A percentile compares a stretch with the other conserved stretches of the same genome.
These are phyloP conservation scores for Lasiodiplodia theobromae DNA, from an alignment of 2,329 filamentous ascomycete species.

Conservation along the genomic window DNA sequence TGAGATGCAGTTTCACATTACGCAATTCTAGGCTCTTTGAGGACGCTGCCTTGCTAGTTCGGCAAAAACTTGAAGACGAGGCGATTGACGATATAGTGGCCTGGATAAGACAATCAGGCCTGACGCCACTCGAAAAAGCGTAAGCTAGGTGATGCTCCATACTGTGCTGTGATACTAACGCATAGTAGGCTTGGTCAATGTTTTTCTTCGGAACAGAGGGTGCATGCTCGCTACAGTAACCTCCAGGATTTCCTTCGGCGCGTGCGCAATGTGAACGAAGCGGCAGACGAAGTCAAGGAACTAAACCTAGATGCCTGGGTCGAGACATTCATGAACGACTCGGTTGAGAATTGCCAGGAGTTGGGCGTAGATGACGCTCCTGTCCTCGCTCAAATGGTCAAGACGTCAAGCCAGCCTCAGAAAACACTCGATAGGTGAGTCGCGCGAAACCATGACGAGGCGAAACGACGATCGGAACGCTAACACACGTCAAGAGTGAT, in stretches of 20 bases:
- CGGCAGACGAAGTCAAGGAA: neutral
- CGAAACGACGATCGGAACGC: neutral
- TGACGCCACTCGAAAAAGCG: too few species aligned
- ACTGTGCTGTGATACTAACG: too few species aligned
- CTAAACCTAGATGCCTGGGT: neutral
- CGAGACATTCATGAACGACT: too few species aligned
- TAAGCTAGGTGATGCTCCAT: too few species aligned
- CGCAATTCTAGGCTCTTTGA: neutral
- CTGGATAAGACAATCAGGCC: too few species aligned
- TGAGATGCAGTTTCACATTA: neutral
- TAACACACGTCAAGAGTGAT: too few species aligned
- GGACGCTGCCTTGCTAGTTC: neutral
- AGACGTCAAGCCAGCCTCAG: neutral
- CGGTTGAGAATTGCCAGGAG: too few species aligned
- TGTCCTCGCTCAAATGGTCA: neutral
- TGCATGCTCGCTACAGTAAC: too few species aligned
- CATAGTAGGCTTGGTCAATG: too few species aligned
- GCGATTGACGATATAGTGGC: neutral
- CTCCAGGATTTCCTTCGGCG: neutral
- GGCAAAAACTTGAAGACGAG: neutral
- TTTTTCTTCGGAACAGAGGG: too few species aligned
- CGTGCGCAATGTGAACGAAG: neutral
- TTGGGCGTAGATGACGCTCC: too few species aligned
- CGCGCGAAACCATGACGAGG: neutral
- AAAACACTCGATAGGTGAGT: neutral